Evolutionary conservation across 2,329 filamentous ascomycete genomes (phyloP).

Genomic region (Colletotrichum scovillei): DNA sequence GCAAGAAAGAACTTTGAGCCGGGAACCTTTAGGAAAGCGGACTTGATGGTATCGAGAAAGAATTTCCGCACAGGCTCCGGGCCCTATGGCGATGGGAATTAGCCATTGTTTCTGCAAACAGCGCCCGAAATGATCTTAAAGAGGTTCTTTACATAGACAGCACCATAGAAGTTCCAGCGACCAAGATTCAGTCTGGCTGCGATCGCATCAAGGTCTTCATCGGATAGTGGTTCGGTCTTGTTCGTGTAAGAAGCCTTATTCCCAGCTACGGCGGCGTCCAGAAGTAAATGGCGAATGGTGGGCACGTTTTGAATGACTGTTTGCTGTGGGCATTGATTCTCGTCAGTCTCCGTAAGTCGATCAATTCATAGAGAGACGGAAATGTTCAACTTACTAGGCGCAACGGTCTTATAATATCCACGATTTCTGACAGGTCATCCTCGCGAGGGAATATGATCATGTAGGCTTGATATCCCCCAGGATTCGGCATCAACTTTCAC

Average conservation of each 20-base stretch:
- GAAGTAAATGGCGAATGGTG: conserved; percentile 45
- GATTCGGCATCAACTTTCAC: conserved; percentile 59
- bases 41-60: no score
- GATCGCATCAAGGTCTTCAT: conserved; percentile 53
- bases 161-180: conserved; percentile 59
- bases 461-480: conserved; percentile 54
- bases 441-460: conserved; percentile 36
- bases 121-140: no score
- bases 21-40: no score
- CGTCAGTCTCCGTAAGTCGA: no score
- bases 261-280: conserved; percentile 46
- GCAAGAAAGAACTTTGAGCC: no score
- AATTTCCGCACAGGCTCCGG: no score
- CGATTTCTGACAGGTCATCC: conserved; percentile 36
- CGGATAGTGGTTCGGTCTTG: conserved; percentile 42
- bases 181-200: conserved; percentile 51
- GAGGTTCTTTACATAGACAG: conserved; percentile 40
- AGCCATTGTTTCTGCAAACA: no score
- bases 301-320: no score
- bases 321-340: no score
- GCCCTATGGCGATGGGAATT: no score
- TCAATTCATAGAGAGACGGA: no score
- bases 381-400: conserved; percentile 36
- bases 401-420: conserved; percentile 49
- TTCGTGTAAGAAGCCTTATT: conserved; percentile 39